Conservation (phyloP, 2,329 filamentous ascomycete genomes). For the Trichoderma citrinoviride region DNA sequence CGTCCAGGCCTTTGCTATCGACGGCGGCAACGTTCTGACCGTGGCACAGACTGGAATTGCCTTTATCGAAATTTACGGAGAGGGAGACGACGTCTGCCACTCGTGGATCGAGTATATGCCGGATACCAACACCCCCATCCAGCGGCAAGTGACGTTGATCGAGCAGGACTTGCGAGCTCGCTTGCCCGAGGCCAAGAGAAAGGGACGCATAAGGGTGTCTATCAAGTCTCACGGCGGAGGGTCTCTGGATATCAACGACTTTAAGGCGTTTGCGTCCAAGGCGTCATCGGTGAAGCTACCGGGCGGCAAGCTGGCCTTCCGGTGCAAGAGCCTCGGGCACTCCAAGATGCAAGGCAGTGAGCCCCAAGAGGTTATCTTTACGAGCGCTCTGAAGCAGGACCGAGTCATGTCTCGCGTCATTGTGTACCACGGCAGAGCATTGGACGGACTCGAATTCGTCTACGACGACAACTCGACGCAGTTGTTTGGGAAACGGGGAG, state of each 20-base stretch:
- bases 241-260: constrained; percentile 72
- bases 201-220: constrained; percentile 66
- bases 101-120: constrained; percentile 78
- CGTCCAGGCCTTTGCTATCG: constrained; percentile 82
- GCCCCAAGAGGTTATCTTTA: constrained; percentile 70
- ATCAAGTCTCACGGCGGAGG: constrained; percentile 76
- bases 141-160: constrained; percentile 69
- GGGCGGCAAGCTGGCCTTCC: constrained; percentile 67
- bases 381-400: constrained; percentile 63
- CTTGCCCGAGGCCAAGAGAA: constrained; percentile 70
- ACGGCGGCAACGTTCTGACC: constrained; percentile 70
- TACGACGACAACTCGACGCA: constrained; percentile 86
- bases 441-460: constrained; percentile 88
- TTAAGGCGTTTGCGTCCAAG: constrained; percentile 68
- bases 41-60: constrained; percentile 80
- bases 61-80: constrained; percentile 77
- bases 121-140: constrained; percentile 58
- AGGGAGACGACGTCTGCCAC: constrained; percentile 77
- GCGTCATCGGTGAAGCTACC: constrained; percentile 71
- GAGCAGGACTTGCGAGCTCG: constrained; percentile 71
- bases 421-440: constrained; percentile 70
- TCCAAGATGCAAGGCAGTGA: constrained; percentile 69
- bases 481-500: constrained; percentile 79
- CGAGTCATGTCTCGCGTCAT: constrained; percentile 73
- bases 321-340: constrained; percentile 69